Percentiles rank a stretch among this genome's conserved stretches.
Conservation (phyloP, 495 filamentous ascomycete genomes). For the Usnea hakonensis region DNA sequence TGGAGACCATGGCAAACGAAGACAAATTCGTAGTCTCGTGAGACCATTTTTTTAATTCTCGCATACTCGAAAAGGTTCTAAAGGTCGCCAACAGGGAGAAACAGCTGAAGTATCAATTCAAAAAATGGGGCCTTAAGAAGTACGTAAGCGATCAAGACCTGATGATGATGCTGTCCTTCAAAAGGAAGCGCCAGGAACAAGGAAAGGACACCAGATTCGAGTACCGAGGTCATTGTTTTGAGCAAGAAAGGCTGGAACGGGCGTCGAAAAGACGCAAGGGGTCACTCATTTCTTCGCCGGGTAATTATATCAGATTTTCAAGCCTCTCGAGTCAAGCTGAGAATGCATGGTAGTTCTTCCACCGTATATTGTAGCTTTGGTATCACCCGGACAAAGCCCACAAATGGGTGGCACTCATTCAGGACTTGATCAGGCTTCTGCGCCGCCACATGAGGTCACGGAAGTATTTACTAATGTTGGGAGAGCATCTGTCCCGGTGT, state of each 20-base stretch:
- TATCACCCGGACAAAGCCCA: neutral
- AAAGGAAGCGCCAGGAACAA: neutral
- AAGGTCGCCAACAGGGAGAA: neutral
- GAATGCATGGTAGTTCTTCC: neutral
- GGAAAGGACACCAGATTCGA: neutral
- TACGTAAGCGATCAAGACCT: neutral
- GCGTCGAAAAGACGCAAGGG: conserved; percentile 4
- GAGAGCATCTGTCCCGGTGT: neutral
- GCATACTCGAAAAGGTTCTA: too few species aligned
- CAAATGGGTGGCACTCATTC: neutral
- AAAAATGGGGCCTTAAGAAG: conserved; percentile 7
- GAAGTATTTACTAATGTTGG: neutral
- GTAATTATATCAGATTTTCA: neutral
- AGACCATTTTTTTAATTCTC: neutral
- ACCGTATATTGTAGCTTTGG: neutral
- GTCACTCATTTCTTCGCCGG: neutral
- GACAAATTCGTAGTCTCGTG: neutral
- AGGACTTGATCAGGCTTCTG: neutral
- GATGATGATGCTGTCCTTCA: conserved; percentile 5
- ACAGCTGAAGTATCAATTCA: conserved; percentile 7
- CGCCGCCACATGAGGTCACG: neutral
- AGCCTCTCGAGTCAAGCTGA: neutral
- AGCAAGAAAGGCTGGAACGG: conserved; percentile 6
- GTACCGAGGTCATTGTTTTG: conserved; percentile 2
- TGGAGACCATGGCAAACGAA: neutral